Conservation (phyloP, 352 stramenopile species). For the Phytopythium mirpurense region DNA sequence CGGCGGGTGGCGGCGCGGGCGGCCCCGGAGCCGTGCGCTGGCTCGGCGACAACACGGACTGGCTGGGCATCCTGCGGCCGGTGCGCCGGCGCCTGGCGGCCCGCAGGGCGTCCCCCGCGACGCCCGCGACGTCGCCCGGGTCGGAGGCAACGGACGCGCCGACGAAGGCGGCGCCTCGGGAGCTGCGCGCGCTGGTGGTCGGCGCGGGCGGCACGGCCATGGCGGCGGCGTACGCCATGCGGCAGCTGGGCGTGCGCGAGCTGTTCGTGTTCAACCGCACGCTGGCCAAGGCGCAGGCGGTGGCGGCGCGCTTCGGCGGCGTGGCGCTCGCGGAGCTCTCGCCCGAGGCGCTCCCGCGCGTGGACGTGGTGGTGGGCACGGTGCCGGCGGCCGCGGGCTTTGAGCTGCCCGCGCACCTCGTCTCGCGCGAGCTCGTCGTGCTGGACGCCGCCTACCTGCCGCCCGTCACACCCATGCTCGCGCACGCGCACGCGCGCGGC, state of each 20-base stretch:
- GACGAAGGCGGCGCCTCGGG: conserved; percentile 9
- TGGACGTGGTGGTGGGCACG: conserved; percentile 95
- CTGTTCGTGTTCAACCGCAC: conserved; percentile 97
- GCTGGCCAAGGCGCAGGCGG: conserved; percentile 84
- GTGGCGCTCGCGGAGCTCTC: conserved; percentile 52
- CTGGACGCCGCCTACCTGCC: conserved; percentile 99
- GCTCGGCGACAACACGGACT: conserved; percentile 98
- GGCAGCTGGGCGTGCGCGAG: conserved; percentile 69
- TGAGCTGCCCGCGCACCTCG: conserved; percentile 64
- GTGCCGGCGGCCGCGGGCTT: conserved; percentile 90
- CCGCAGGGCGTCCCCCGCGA: too few relatives aligned
- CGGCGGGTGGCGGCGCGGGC: too few relatives aligned
- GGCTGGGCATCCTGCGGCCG: conserved; percentile 95
- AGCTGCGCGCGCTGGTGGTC: conserved; percentile 72
- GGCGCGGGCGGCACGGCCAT: conserved; percentile 93
- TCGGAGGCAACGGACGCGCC: too few relatives aligned
- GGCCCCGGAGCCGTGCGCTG: conserved; percentile 22
- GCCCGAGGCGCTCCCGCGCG: conserved; percentile 29
- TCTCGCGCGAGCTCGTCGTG: conserved; percentile 69
- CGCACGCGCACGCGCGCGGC: conserved; percentile 79
- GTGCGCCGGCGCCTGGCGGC: conserved; percentile 61
- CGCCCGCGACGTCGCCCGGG: too few relatives aligned
- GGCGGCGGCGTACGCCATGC: conserved; percentile 93
- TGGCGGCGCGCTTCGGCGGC: conserved; percentile 88
- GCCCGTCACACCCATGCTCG: conserved; percentile 91